These are phyloP conservation scores for Uronychia binucleata DNA, from an alignment of 73 alveolate genomes.

Conservation along the genomic window DNA sequence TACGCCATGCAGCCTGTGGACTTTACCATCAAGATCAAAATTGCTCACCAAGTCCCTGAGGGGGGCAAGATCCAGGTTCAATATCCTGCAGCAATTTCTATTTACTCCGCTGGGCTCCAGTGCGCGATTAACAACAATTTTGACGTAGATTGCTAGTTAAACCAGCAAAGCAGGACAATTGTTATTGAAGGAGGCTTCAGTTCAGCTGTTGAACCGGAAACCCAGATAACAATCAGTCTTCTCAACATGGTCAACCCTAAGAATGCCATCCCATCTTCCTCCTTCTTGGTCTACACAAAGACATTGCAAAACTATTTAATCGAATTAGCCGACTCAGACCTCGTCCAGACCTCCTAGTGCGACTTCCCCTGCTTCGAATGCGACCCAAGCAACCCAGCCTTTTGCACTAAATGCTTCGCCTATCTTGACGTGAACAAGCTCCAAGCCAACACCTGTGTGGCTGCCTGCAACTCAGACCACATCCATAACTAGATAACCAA, in stretches of 20 bases:
- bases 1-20: background rate
- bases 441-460: conserved; percentile 54
- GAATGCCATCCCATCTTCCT: background rate
- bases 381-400: conserved; percentile 10
- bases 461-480: conserved; percentile 30
- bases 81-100: background rate
- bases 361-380: conserved; percentile 63
- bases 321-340: conserved; percentile 35
- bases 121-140: background rate
- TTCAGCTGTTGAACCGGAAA: no score
- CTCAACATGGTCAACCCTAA: background rate
- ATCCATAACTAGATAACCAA: conserved; percentile 6
- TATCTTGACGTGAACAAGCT: conserved; percentile 23
- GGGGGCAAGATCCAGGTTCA: background rate
- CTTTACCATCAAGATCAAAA: background rate
- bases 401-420: conserved; percentile 47
- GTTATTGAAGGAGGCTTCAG: background rate
- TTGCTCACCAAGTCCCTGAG: background rate
- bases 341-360: conserved; percentile 35
- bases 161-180: background rate
- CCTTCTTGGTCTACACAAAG: background rate
- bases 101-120: background rate
- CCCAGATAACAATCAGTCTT: no score
- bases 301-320: background rate
- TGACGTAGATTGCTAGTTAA: background rate